Base-by-base conservation (phyloP, 1,284 basidiomycete genomes). In the Wallemia mellicola region DNA sequence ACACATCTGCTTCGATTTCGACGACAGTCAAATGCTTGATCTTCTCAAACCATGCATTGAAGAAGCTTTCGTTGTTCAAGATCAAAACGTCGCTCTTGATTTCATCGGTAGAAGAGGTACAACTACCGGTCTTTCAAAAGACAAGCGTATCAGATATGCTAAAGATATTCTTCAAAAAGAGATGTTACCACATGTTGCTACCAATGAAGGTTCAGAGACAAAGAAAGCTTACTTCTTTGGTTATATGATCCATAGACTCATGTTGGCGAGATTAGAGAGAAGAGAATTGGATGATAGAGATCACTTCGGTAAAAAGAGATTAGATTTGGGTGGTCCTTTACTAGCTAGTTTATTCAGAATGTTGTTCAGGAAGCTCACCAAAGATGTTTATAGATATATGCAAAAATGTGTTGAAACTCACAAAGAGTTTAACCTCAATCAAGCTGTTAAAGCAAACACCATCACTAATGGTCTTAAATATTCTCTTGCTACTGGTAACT, bases 161-260 rank as follows among this genome's bases (percentile, higher is more conserved):
- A 86, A 94, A 69, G 94, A 98, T 70, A 96, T 98, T 66, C 69
- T 99, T 59, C 91, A 96, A 71, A 98, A 96, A 73, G 92, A 98
- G 72, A 92, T 98, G 84, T 70, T 99, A 57, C 94, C 94, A 0
- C 94, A 98, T 68, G 82, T 99, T 27, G 92, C 92, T 2, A 92
- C 91, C 77, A 79, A 82, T 1, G 89, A 94, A 69, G 91, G 91
- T 9, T 91, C 88, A 30, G 87, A 94, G 71, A 91, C 86, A 38
- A 94, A 94, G 74, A 99, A 99, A 71, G 94, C 94, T 1, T 98
- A 91, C 72, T 99, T 98, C 77, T 89, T 98, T 63, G 94, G 94
- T n/a, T 98, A 96, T 72, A 99, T 99, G 92, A 86, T 96, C 58
- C 92, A 98, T 72, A 82, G 94, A 61, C 76, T 99, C 26, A 74